Evolutionary conservation across 441 rosid genomes (phyloP).

Genomic region (Gossypium schwendimanii): DNA sequence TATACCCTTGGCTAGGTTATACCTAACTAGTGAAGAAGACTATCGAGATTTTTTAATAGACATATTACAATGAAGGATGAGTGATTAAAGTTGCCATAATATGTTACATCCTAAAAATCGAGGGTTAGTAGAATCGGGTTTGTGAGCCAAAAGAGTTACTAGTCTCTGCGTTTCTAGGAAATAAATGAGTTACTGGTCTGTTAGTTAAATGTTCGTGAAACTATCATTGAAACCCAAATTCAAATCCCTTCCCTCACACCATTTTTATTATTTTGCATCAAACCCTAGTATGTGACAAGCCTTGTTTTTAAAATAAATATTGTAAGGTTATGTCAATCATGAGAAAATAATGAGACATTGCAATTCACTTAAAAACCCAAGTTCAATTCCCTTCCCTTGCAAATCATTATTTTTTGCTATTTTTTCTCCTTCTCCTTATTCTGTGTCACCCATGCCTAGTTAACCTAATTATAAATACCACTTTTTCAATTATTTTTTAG

Average conservation of each 20-base stretch:
- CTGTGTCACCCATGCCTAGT: neutral
- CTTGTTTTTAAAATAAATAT: too few relatives aligned
- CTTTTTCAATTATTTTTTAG: too few relatives aligned
- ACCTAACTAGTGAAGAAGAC: neutral
- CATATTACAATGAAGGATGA: neutral
- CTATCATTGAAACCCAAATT: neutral
- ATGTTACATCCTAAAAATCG: neutral
- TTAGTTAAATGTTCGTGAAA: neutral
- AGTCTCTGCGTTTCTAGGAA: neutral
- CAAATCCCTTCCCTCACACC: neutral
- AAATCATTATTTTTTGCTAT: too few relatives aligned
- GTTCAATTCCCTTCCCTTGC: neutral
- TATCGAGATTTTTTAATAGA: neutral
- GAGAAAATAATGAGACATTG: neutral
- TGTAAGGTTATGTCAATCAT: neutral
- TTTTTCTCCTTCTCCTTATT: neutral
- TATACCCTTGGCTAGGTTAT: neutral
- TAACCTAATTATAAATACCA: neutral
- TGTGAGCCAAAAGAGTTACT: neutral
- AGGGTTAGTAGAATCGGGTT: neutral
- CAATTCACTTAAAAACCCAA: neutral
- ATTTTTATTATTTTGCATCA: neutral
- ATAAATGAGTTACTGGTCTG: neutral
- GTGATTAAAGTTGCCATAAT: neutral
- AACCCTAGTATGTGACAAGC: neutral